A percentile compares a stretch with the other conserved stretches of the same genome.
Conservation (phyloP, 768 basidiomycete genomes). For the Tulasnella calospora region DNA sequence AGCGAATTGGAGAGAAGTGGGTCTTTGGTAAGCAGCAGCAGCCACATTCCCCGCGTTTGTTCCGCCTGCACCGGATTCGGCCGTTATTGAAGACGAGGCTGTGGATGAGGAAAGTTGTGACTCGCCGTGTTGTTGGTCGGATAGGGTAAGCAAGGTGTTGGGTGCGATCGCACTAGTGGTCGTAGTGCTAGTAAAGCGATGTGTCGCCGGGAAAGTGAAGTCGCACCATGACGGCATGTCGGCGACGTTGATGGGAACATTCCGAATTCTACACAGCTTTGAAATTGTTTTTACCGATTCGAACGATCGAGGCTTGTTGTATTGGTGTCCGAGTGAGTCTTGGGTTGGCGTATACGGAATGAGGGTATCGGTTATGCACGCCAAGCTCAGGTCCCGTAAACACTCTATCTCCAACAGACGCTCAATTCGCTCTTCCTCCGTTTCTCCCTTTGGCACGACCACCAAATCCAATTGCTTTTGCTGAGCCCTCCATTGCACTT, state of each 20-base stretch:
- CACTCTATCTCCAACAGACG: constrained; percentile 46
- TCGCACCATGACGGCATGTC: constrained; percentile 85
- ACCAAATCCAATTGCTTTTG: constrained; percentile 46
- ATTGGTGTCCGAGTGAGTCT: constrained; percentile 40
- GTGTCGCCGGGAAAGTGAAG: constrained; percentile 79
- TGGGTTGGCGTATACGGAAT: constrained; percentile 31
- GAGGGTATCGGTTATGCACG: constrained; percentile 79
- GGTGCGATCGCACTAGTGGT: constrained; percentile 7
- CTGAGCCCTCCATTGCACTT: constrained; percentile 60
- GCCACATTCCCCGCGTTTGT: constrained; percentile 32
- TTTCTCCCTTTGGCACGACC: constrained; percentile 27
- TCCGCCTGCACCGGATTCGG: constrained; percentile 39
- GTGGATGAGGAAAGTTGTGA: neutral
- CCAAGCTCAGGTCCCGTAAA: constrained; percentile 44
- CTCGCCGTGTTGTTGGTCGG: constrained; percentile 8
- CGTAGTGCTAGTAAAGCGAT: constrained; percentile 55
- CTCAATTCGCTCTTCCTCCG: constrained; percentile 29
- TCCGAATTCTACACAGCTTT: constrained; percentile 48
- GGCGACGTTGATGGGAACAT: constrained; percentile 78
- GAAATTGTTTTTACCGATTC: constrained; percentile 36
- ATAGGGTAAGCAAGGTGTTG: neutral
- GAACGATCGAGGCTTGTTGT: neutral
- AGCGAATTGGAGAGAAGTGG: constrained; percentile 51
- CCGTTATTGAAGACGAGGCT: neutral
- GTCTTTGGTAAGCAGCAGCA: constrained; percentile 44